Evolutionary conservation across 768 basidiomycete genomes (phyloP), one percentile per base, ranked within the genome.

Genomic region (Mycena polygramma): DNA sequence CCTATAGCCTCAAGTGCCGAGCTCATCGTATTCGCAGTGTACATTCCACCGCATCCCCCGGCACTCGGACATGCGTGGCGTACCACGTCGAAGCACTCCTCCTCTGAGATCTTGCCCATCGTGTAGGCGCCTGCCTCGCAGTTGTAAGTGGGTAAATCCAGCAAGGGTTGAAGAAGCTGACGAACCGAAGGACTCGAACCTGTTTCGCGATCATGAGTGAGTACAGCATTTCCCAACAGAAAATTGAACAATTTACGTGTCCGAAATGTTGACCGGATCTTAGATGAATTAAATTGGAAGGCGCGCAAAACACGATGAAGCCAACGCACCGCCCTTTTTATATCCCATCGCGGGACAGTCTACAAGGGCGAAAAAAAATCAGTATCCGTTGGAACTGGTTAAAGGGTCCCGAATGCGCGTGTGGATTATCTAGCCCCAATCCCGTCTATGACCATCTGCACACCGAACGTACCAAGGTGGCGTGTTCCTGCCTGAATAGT

Each of bases 21-120:
- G 71, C 92, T 93, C 94, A 96, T 95, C 0, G 94, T 95, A 75
- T 96, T 96, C 41, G 95, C 94, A 11, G 94, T 95, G 77, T 90
- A 95, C 94, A 95, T 95, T 17, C 94, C 94, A 36, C 94, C 94
- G 73, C 94, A 95, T 26, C 91, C 93, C 58, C 95, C 95, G 19
- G 93, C 82, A 13, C 93, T 93, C 19, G 95, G 94, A 76, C 95
- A 96, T 39, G 94, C 90, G 80, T 96, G 90, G 45, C 91, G 89
- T 46, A 96, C 90, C 55, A 96, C 94, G 73, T 97, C 95, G 73
- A 94, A 88, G 36, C 92, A 87, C 77, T 96, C 88, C 74, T 93
- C 92, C 51, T 95, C 93, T 49, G 76, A 89, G 74, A 96, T 95
- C 75, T 90, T 90, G 8, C 93, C 93, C 24, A 92, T 87, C 14